phyloP scores from a whole-genome alignment of 2,329 filamentous ascomycete genomes.

The Fusarium staphyleae region DNA sequence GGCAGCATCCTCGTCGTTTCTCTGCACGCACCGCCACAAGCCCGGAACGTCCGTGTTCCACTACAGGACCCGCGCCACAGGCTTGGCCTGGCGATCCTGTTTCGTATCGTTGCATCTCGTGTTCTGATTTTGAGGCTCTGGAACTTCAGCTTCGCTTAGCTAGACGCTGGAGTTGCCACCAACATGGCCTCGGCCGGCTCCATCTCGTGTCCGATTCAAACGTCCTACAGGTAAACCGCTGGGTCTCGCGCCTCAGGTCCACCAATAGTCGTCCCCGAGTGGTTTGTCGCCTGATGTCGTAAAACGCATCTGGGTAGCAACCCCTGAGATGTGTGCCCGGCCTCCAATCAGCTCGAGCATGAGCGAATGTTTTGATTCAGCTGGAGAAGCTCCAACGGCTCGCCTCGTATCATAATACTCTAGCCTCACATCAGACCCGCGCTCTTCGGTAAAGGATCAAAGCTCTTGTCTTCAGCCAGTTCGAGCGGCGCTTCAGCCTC shows the following conservation, averaged over 20 bases:
- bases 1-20: not conserved
- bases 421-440: slow-evolving; percentile 21
- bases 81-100: slow-evolving; percentile 12
- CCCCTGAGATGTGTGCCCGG: slow-evolving; percentile 2
- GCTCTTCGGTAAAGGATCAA: slow-evolving; percentile 26
- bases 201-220: not conserved
- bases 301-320: not conserved
- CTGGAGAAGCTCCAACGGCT: too few relatives aligned
- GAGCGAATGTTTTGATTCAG: too few relatives aligned
- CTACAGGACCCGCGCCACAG: too few relatives aligned
- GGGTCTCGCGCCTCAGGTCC: slow-evolving; percentile 5
- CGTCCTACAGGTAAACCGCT: not conserved
- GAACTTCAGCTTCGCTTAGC: slow-evolving; percentile 6
- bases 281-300: not conserved
- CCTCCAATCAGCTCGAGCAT: slow-evolving; percentile 1
- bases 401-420: not conserved
- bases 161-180: slow-evolving; percentile 19
- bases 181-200: not conserved
- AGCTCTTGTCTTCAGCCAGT: slow-evolving; percentile 23
- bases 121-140: slow-evolving; percentile 19
- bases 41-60: slow-evolving; percentile 8
- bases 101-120: too few relatives aligned
- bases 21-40: slow-evolving; percentile 21
- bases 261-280: slow-evolving; percentile 7
- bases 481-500: slow-evolving; percentile 41